These are phyloP conservation scores for Asterophora lycoperdoides DNA, from an alignment of 768 basidiomycete genomes.

Conservation along the genomic window DNA sequence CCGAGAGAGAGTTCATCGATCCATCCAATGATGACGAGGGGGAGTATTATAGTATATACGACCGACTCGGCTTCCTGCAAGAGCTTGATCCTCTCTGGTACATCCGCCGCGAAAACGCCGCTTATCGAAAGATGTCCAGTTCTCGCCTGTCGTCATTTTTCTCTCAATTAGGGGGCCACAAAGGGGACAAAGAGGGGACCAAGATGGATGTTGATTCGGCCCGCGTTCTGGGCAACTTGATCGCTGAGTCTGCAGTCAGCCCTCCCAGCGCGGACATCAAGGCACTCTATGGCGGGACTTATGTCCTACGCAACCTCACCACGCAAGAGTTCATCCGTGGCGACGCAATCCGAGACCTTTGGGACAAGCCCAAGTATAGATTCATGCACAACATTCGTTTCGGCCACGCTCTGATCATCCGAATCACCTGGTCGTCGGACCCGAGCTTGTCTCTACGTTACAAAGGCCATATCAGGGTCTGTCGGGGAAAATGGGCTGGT, in stretches of 20 bases:
- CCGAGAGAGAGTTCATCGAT: neutral
- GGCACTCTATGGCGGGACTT: neutral
- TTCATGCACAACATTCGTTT: neutral
- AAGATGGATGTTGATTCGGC: neutral
- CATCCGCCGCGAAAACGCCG: too few species aligned
- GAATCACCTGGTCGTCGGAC: neutral
- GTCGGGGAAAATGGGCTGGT: neutral
- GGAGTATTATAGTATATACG: too few species aligned
- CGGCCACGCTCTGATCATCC: neutral
- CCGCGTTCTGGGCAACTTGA: neutral
- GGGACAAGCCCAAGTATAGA: neutral
- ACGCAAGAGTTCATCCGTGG: neutral
- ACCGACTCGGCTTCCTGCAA: too few species aligned
- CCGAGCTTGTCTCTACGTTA: neutral
- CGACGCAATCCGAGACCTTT: neutral
- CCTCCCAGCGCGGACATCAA: neutral
- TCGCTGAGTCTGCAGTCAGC: neutral
- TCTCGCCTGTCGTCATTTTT: too few species aligned
- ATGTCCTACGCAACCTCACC: neutral
- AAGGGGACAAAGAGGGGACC: too few species aligned
- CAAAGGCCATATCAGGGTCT: neutral
- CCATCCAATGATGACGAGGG: neutral
- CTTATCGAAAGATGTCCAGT: too few species aligned
- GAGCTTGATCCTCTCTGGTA: too few species aligned
- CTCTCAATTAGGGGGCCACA: too few species aligned